Conservation (phyloP, 768 basidiomycete species). For the Lentinus brumalis region DNA sequence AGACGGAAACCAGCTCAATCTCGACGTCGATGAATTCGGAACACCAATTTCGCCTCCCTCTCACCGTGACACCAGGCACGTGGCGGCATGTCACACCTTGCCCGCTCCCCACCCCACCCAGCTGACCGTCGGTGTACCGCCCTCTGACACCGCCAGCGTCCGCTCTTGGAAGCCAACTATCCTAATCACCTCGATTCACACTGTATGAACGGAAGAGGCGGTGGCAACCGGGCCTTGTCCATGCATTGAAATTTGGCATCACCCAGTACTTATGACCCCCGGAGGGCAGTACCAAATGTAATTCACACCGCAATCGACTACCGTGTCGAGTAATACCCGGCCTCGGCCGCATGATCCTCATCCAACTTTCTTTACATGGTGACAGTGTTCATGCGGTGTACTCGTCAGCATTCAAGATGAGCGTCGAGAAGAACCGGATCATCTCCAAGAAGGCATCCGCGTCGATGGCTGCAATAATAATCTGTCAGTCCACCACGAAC, state of each 20-base stretch:
- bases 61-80: constrained; percentile 2
- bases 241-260: background rate
- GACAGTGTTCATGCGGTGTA: constrained; percentile 18
- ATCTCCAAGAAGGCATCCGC: constrained; percentile 42
- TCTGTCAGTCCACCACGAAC: background rate
- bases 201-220: background rate
- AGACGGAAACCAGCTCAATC: constrained; percentile 12
- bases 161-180: no score
- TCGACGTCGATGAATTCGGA: constrained; percentile 10
- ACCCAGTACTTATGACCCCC: no score
- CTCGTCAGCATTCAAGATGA: constrained; percentile 50
- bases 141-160: background rate
- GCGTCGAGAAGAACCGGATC: constrained; percentile 45
- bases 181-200: no score
- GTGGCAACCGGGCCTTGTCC: background rate
- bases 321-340: background rate
- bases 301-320: background rate
- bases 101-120: background rate
- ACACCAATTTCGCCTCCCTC: constrained; percentile 16
- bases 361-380: background rate
- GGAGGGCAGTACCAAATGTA: no score
- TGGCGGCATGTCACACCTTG: background rate
- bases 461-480: constrained; percentile 22
- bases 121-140: background rate
- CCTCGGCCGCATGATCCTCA: background rate